These are phyloP conservation scores for Candida qinlingensis DNA, from an alignment of 805 yeast genomes.

Conservation along the genomic window DNA sequence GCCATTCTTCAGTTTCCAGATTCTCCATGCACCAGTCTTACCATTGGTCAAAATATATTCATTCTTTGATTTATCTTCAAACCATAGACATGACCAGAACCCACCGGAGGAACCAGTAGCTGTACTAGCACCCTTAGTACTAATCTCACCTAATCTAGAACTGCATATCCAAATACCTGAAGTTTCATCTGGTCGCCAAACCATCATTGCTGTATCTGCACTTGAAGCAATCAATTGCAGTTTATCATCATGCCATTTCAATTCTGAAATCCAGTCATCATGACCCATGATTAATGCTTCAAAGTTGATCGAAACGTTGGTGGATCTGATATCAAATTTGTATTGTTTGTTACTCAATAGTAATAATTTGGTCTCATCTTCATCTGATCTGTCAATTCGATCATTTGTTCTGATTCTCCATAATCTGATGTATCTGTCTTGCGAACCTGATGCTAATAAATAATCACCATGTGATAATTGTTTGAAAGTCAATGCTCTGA, in stretches of 20 bases:
- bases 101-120: constrained; percentile 94
- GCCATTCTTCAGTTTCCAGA: constrained; percentile 45
- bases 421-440: constrained; percentile 84
- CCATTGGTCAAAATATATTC: constrained; percentile 74
- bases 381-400: constrained; percentile 50
- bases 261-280: constrained; percentile 92
- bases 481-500: constrained; percentile 62
- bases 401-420: constrained; percentile 72
- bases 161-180: constrained; percentile 90
- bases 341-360: constrained; percentile 70
- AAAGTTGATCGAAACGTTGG: constrained; percentile 58
- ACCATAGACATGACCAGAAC: constrained; percentile 71
- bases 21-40: constrained; percentile 88
- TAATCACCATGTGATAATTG: constrained; percentile 44
- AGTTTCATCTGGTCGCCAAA: constrained; percentile 84
- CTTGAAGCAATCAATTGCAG: constrained; percentile 73
- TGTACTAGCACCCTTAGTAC: constrained; percentile 94
- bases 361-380: constrained; percentile 44
- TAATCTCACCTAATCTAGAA: constrained; percentile 81
- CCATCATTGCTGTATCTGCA: constrained; percentile 88
- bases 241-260: constrained; percentile 66
- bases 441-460: constrained; percentile 83
- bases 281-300: constrained; percentile 97
- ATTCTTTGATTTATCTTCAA: constrained; percentile 31
- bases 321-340: constrained; percentile 39